phyloP scores from a whole-genome alignment of 2,329 filamentous ascomycete species.

The Penicillium sp. region DNA sequence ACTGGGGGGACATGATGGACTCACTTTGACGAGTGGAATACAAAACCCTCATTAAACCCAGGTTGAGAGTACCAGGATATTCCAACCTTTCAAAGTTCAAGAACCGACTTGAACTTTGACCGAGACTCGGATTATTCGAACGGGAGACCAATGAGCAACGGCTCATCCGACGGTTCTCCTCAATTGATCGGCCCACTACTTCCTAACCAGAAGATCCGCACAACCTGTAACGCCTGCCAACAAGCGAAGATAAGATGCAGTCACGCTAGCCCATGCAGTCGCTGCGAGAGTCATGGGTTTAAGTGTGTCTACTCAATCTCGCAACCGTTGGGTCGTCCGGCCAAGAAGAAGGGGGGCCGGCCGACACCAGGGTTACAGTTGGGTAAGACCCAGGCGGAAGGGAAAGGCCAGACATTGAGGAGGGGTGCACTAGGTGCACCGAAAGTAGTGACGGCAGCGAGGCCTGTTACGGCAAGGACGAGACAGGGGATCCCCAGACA shows the following conservation, averaged over 20 bases:
- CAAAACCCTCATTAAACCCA: background rate
- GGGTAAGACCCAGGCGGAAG: background rate
- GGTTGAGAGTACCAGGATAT: background rate
- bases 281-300: constrained; percentile 38
- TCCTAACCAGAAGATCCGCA: constrained; percentile 39
- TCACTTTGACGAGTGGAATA: background rate
- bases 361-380: background rate
- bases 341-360: constrained; percentile 31
- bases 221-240: constrained; percentile 43
- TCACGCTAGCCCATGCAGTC: constrained; percentile 36
- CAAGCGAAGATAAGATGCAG: constrained; percentile 42
- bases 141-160: background rate
- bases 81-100: background rate
- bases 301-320: constrained; percentile 41
- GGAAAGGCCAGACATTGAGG: background rate
- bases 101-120: background rate
- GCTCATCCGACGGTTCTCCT: background rate
- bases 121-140: no score
- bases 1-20: background rate
- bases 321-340: constrained; percentile 35
- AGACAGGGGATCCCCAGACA: background rate
- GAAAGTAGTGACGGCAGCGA: background rate
- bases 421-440: background rate
- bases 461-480: background rate
- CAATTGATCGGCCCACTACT: constrained; percentile 21